Evolutionary conservation across 2,329 filamentous ascomycete species (phyloP).

Genomic region (Pseudocercospora cruenta): DNA sequence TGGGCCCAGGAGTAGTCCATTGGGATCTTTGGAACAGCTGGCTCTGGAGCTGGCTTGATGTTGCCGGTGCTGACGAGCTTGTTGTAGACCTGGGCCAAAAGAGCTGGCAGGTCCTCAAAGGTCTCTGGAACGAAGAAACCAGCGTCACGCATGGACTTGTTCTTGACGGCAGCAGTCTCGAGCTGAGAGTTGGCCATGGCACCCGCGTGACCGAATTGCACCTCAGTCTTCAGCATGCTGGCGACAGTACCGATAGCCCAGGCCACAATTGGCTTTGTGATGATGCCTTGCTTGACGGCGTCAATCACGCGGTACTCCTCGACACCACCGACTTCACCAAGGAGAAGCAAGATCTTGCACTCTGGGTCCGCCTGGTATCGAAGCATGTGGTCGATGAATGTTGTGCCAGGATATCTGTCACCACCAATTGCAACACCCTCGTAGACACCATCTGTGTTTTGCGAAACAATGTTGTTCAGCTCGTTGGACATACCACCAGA

Average conservation of each 20-base stretch:
- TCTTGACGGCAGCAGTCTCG: conserved; percentile 95
- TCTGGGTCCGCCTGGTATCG: conserved; percentile 95
- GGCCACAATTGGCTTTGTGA: conserved; percentile 98
- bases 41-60: conserved; percentile 85
- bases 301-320: conserved; percentile 99
- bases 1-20: conserved; percentile 99
- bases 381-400: conserved; percentile 98
- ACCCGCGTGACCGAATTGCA: conserved; percentile 98
- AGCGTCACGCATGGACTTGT: conserved; percentile 93
- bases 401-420: conserved; percentile 98
- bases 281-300: conserved; percentile 88
- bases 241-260: conserved; percentile 99
- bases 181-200: conserved; percentile 99
- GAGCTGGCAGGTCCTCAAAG: conserved; percentile 87
- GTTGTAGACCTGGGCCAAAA: conserved; percentile 82
- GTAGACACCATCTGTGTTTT: conserved; percentile 96
- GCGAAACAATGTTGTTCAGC: conserved; percentile 98
- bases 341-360: conserved; percentile 94
- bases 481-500: conserved; percentile 99
- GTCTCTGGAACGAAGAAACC: conserved; percentile 94
- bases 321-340: conserved; percentile 98
- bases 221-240: conserved; percentile 99
- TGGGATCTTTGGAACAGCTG: conserved; percentile 95
- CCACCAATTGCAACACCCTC: conserved; percentile 99
- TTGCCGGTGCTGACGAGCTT: conserved; percentile 82